phyloP scores from a whole-genome alignment of 2,329 filamentous ascomycete genomes.

The Bipolaris gigantea region DNA sequence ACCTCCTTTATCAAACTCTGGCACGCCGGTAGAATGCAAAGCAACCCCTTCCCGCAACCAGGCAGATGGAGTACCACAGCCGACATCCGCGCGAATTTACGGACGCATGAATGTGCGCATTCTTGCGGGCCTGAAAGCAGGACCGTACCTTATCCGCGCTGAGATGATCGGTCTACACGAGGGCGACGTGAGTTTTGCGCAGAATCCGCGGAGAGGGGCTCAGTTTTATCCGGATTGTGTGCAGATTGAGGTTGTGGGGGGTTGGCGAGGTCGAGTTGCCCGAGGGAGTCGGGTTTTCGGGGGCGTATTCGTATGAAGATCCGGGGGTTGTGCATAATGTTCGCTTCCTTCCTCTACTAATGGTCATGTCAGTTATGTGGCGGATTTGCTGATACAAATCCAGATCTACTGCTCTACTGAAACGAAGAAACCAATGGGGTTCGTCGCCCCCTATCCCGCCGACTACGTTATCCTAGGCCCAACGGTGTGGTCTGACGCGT shows the following conservation, averaged over 20 bases:
- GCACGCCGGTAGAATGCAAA: slow-evolving; percentile 44
- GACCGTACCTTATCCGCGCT: slow-evolving; percentile 47
- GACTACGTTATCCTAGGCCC: slow-evolving; percentile 49
- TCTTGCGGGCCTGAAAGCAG: slow-evolving; percentile 42
- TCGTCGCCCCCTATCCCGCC: slow-evolving; percentile 25
- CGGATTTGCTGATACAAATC: background rate
- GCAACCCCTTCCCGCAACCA: slow-evolving; percentile 34
- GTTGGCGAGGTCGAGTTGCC: slow-evolving; percentile 35
- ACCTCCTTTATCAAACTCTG: slow-evolving; percentile 48
- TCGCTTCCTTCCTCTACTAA: slow-evolving; percentile 1
- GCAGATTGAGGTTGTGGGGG: slow-evolving; percentile 44
- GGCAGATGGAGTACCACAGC: slow-evolving; percentile 41
- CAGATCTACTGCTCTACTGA: slow-evolving; percentile 44
- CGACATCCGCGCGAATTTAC: slow-evolving; percentile 23
- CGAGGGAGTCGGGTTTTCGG: slow-evolving; percentile 50
- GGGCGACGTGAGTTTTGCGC: slow-evolving; percentile 34
- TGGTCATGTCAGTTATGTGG: too few relatives aligned
- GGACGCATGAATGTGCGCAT: slow-evolving; percentile 38
- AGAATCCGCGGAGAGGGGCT: slow-evolving; percentile 34
- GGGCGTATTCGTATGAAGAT: slow-evolving; percentile 43
- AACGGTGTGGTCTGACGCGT: slow-evolving; percentile 41
- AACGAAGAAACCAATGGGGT: slow-evolving; percentile 30
- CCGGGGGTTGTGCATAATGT: slow-evolving; percentile 45
- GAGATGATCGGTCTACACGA: slow-evolving; percentile 52
- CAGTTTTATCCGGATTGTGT: slow-evolving; percentile 51